phyloP scores from a whole-genome alignment of 495 filamentous ascomycete species.

The Xylaria venustula region DNA sequence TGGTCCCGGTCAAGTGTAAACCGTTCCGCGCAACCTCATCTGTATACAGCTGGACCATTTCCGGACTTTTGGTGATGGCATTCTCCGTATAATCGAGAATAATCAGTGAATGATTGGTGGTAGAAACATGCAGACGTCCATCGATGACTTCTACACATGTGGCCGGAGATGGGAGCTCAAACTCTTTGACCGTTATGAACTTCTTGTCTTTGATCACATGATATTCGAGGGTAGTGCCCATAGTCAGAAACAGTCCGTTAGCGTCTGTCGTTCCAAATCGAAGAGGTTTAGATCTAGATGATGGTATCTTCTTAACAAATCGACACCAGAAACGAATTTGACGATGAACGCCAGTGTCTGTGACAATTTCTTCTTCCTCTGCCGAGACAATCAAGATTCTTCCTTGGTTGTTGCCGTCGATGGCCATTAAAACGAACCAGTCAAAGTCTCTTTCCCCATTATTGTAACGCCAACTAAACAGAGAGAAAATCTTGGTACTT shows the following conservation, averaged over 20 bases:
- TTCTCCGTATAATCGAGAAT: slow-evolving; percentile 36
- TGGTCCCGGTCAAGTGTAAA: slow-evolving; percentile 39
- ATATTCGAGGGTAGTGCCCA: slow-evolving; percentile 42
- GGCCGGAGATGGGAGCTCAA: slow-evolving; percentile 44
- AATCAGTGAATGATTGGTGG: slow-evolving; percentile 43
- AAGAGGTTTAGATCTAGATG: slow-evolving; percentile 39
- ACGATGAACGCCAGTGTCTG: slow-evolving; percentile 5
- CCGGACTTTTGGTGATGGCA: slow-evolving; percentile 17
- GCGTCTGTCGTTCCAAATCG: slow-evolving; percentile 42
- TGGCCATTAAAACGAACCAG: slow-evolving; percentile 48
- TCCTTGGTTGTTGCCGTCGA: slow-evolving; percentile 36
- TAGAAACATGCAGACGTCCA: slow-evolving; percentile 43
- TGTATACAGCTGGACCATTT: slow-evolving; percentile 30
- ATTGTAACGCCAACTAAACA: slow-evolving; percentile 48
- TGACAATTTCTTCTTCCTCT: slow-evolving; percentile 18
- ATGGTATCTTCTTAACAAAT: too few species aligned
- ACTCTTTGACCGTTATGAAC: slow-evolving; percentile 36
- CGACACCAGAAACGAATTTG: slow-evolving; percentile 46
- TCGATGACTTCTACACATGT: slow-evolving; percentile 38
- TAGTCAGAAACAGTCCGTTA: slow-evolving; percentile 46
- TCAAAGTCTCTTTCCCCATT: slow-evolving; percentile 26
- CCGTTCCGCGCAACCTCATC: slow-evolving; percentile 37
- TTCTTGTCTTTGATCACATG: slow-evolving; percentile 48
- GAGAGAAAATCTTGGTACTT: slow-evolving; percentile 38
- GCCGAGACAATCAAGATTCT: slow-evolving; percentile 46